Evolutionary conservation across 352 stramenopile species (phyloP).

Genomic region (Phytopythium sindhum): DNA sequence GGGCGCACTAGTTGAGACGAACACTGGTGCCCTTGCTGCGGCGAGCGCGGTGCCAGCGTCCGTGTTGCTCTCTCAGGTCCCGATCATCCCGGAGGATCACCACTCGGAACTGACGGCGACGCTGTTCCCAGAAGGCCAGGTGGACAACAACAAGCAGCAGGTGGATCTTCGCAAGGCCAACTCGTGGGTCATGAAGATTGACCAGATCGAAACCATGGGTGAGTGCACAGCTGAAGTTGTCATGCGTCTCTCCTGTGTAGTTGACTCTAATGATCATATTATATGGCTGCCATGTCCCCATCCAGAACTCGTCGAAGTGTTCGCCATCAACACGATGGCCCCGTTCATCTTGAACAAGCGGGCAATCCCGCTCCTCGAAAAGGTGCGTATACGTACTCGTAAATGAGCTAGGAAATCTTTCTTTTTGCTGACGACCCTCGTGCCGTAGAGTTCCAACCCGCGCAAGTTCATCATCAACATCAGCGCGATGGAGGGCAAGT

Average conservation of each 20-base stretch:
- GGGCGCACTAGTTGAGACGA: conserved; percentile 27
- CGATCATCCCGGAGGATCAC: conserved; percentile 83
- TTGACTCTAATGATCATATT: conserved; percentile 16
- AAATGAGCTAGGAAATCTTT: neutral
- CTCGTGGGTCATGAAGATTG: conserved; percentile 92
- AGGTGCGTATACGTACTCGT: conserved; percentile 13
- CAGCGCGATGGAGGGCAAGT: conserved; percentile 98
- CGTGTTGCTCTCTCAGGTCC: conserved; percentile 88
- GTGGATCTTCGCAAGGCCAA: conserved; percentile 92
- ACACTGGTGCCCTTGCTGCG: conserved; percentile 8
- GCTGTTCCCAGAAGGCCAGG: conserved; percentile 66
- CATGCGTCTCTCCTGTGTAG: neutral
- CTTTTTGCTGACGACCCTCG: conserved; percentile 87
- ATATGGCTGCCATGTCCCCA: conserved; percentile 89
- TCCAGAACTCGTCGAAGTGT: conserved; percentile 82
- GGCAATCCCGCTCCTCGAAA: conserved; percentile 87
- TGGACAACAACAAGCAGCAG: conserved; percentile 96
- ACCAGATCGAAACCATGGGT: conserved; percentile 74
- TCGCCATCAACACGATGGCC: conserved; percentile 94
- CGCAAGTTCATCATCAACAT: conserved; percentile 96
- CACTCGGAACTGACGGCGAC: conserved; percentile 44
- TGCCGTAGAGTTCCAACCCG: conserved; percentile 94
- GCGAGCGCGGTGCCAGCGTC: conserved; percentile 55
- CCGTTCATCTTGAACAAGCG: conserved; percentile 96
- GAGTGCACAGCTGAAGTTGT: conserved; percentile 2